Percentiles rank a stretch among this genome's conserved stretches.
Evolutionary conservation across 164 flowering plant species (phyloP).

Genomic region (Magnolia changhungtana): DNA sequence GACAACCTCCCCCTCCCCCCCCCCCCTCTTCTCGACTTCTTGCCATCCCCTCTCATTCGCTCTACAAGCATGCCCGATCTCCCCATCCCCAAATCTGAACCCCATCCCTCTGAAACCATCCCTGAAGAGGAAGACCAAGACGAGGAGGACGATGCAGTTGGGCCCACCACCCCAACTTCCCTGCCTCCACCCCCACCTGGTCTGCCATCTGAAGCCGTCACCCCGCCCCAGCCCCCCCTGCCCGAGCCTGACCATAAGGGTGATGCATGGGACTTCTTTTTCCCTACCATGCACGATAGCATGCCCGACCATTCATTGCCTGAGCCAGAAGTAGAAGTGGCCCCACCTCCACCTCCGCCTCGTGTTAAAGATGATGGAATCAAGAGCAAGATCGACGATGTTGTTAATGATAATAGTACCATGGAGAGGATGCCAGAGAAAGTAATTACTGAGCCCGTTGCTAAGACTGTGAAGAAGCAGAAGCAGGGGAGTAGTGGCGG

Average conservation of each 20-base stretch:
- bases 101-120: conserved; percentile 22
- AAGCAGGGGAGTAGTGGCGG: conserved; percentile 17
- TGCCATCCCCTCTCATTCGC: conserved; percentile 39
- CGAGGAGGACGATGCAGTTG: conserved; percentile 15
- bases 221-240: background rate
- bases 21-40: conserved; percentile 35
- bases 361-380: conserved; percentile 6
- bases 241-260: conserved; percentile 32
- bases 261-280: conserved; percentile 76
- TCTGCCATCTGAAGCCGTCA: conserved; percentile 31
- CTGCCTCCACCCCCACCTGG: conserved; percentile 24
- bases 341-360: background rate
- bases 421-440: conserved; percentile 13
- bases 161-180: conserved; percentile 30
- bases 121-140: conserved; percentile 37
- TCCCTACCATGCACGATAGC: conserved; percentile 27
- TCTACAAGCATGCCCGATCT: conserved; percentile 62
- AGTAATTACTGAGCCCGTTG: conserved; percentile 14
- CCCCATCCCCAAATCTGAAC: conserved; percentile 23
- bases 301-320: conserved; percentile 33
- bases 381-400: conserved; percentile 20
- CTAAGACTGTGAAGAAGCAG: conserved; percentile 22
- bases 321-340: conserved; percentile 23
- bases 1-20: conserved; percentile 32
- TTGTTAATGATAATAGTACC: conserved; percentile 26